Evolutionary conservation across 2,329 filamentous ascomycete genomes (phyloP).

Genomic region (Nectriaceae sp.): DNA sequence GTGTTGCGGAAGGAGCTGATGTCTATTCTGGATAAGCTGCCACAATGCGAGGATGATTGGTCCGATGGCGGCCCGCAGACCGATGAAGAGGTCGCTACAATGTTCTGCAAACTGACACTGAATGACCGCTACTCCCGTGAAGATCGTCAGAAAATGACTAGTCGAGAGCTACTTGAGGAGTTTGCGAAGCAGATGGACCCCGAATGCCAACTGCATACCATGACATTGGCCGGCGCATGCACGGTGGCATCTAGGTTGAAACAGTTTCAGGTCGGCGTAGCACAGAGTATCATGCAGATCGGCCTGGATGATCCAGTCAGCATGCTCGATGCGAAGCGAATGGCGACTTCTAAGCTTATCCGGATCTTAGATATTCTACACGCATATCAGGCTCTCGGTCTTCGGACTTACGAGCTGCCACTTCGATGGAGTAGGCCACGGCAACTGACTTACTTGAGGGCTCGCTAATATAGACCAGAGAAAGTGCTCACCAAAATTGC

Average conservation of each 20-base stretch:
- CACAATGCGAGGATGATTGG: too few species aligned
- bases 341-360: background rate
- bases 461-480: too few species aligned
- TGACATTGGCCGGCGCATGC: background rate
- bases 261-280: too few species aligned
- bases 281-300: too few species aligned
- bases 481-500: background rate
- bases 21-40: too few species aligned
- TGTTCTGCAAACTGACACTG: constrained; percentile 1
- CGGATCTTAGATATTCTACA: background rate
- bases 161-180: background rate
- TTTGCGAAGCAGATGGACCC: background rate
- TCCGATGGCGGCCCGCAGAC: background rate
- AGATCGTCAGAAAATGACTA: background rate
- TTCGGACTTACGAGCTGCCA: background rate
- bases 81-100: constrained; percentile 1
- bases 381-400: background rate
- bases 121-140: background rate
- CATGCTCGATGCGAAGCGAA: too few species aligned
- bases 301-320: too few species aligned
- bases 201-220: background rate
- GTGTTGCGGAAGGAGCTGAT: too few species aligned
- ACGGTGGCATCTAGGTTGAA: too few species aligned
- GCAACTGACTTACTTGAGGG: too few species aligned
- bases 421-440: background rate